Evolutionary conservation across 2,329 filamentous ascomycete genomes (phyloP), one percentile per base, ranked within the genome.

Genomic region (Zymoseptoria tritici): DNA sequence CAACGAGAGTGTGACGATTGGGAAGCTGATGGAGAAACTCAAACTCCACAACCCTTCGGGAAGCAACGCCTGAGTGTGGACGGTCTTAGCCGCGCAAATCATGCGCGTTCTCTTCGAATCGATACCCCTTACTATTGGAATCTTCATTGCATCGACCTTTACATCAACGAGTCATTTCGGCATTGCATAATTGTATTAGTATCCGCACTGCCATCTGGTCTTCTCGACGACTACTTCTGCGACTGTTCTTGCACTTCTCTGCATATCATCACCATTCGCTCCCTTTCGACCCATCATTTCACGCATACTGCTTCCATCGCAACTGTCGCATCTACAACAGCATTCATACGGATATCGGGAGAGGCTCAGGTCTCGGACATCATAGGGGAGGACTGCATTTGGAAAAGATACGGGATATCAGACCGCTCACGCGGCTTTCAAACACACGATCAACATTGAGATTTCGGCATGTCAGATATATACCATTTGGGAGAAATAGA

Each of bases 21-120:
- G 90, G 19, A 90, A 91, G 71, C 77, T 97, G 64, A 93, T 92
- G 72, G 89, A 96, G 74, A 95, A 93, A 75, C 80, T 96, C 29
- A 85, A 89, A 61, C 78, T 95, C 50, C 69, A 69, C 24, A 64
- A 68, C 13, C 60, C 63, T 24, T 60, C 60, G n/a, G 53, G 61
- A 55, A 68, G 64, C 55, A 46, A 46, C 36, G n/a, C 36, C 36
- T 46, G 36, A 46, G 36, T n/a, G 36, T 13, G 16, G 16, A 13
- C 16, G 5, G 7, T 46, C 36, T 7, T 13, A 13, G 16, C 6
- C 36, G 36, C 16, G 36, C 36, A 46, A 13, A 16, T 16, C 36
- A 42, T 42, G 16, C 36, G 36, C 36, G 13, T 46, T 46, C 16
- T 16, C 36, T 46, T 46, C 36, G 36, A 46, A 13, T 46, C 36